Conservation (phyloP, 805 yeast genomes). For the Candida ortonii region DNA sequence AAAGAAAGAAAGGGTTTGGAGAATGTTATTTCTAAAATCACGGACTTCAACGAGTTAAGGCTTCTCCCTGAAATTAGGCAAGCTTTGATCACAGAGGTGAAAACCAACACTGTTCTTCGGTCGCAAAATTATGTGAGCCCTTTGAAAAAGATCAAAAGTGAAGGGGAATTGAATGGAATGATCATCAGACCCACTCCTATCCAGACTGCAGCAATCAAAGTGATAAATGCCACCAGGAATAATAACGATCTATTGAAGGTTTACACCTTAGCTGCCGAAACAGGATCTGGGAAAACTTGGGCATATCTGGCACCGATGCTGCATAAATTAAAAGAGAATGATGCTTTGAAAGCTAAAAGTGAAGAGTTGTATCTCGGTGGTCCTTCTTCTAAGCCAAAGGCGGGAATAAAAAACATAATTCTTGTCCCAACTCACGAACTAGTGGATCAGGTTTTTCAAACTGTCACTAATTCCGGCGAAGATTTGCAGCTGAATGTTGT, state of each 20-base stretch:
- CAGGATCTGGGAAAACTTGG: constrained; percentile 96
- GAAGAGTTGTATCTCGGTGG: constrained; percentile 31
- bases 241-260: constrained; percentile 44
- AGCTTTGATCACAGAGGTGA: constrained; percentile 55
- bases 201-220: constrained; percentile 71
- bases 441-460: constrained; percentile 69
- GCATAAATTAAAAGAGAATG: constrained; percentile 62
- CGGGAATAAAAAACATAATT: constrained; percentile 66
- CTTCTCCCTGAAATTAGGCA: constrained; percentile 65
- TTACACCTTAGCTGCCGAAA: constrained; percentile 88
- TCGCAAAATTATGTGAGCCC: constrained; percentile 32
- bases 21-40: constrained; percentile 49
- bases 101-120: constrained; percentile 40
- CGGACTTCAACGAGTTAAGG: constrained; percentile 62
- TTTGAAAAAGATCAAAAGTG: constrained; percentile 31
- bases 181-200: constrained; percentile 69
- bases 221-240: constrained; percentile 43
- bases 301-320: constrained; percentile 79
- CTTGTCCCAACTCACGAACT: constrained; percentile 88
- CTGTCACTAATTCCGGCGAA: constrained; percentile 34
- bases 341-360: constrained; percentile 35
- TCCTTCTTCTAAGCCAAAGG: constrained; percentile 24
- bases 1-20: constrained; percentile 33
- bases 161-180: constrained; percentile 34
- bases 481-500: constrained; percentile 43